phyloP scores from a whole-genome alignment of 352 stramenopile species.

The Pythium coloratum region DNA sequence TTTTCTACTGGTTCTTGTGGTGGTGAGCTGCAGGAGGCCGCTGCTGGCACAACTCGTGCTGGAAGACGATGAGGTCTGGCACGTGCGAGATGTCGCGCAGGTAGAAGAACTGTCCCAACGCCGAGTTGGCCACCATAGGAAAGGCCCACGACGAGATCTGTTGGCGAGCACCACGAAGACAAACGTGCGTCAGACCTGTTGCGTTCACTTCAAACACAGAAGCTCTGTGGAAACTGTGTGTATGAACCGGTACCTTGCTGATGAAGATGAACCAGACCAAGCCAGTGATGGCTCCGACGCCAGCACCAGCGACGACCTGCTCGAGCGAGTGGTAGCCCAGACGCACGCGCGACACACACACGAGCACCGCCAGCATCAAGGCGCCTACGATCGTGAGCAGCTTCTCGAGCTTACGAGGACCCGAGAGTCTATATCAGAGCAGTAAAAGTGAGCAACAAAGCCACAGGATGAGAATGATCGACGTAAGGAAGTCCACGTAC shows the following conservation, averaged over 20 bases:
- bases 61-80: slow-evolving; percentile 74
- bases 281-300: slow-evolving; percentile 46
- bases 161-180: not conserved
- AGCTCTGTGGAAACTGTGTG: not conserved
- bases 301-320: slow-evolving; percentile 62
- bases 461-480: not conserved
- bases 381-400: slow-evolving; percentile 52
- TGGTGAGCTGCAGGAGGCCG: not conserved
- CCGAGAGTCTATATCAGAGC: slow-evolving; percentile 29
- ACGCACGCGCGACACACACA: slow-evolving; percentile 73
- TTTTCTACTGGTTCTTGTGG: slow-evolving; percentile 15
- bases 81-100: slow-evolving; percentile 76
- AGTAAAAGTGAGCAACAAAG: not conserved
- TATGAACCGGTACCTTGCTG: slow-evolving; percentile 19
- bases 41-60: slow-evolving; percentile 57
- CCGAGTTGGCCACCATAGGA: slow-evolving; percentile 44
- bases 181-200: not conserved
- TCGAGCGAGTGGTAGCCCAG: slow-evolving; percentile 78
- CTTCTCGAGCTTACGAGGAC: slow-evolving; percentile 58
- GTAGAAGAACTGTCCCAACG: slow-evolving; percentile 59
- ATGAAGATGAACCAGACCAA: slow-evolving; percentile 56
- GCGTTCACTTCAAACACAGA: not conserved
- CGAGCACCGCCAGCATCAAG: slow-evolving; percentile 45
- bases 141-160: slow-evolving; percentile 62
- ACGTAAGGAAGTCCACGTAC: slow-evolving; percentile 22